Base-by-base conservation (phyloP, 1,284 basidiomycete species). In the Cutaneotrichosporon cavernicola region DNA sequence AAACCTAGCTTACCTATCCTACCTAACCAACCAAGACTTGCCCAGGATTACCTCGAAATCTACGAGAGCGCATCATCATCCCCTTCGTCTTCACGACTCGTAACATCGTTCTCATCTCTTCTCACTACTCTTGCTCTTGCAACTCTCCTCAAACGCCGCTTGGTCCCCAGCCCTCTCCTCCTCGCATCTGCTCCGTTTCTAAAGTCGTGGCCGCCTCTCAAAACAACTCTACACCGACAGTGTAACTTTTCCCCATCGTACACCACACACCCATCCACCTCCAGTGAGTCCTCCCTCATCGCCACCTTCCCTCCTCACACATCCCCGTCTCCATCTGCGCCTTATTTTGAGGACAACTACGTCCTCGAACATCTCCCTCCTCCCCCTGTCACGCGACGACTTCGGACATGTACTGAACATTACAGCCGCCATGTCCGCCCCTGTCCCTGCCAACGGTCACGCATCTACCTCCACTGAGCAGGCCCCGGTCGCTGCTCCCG, bases 361-460 rank as follows among this genome's bases (percentile, higher is more conserved):
- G 47, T 5, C 47, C 22, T 10, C 47, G 22, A 10, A 22, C n/a
- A 22, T 14, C 14, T 31, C 16, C 18, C 8, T n/a, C 22, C 30
- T 2, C 16, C 8, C 18, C 22, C 7, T 51, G 49, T 50, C 49
- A 50, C 49, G 22, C 49, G 49, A 30, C 49, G 49, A 50, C 22
- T 50, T 30, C 7, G 51, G 30, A 53, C 30, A 4, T 31, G 26
- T 16, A 31, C 30, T 34, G 14, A 53, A 53, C 51, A 53, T 53
- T 53, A 53, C 51, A 53, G 51, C 31, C 31, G 30, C 13, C 63
- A 78, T 77, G 75, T 68, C 73, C 38, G n/a, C 65, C 30, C n/a
- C 64, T 31, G 26, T 22, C 52, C 60, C 68, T 43, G 62, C 66
- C 60, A 78, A 77, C 71, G 67, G 74, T 56, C 68, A 72, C 57